These are phyloP conservation scores for Cylindrotheca closterium DNA, from an alignment of 108 stramenopile genomes.

Conservation along the genomic window DNA sequence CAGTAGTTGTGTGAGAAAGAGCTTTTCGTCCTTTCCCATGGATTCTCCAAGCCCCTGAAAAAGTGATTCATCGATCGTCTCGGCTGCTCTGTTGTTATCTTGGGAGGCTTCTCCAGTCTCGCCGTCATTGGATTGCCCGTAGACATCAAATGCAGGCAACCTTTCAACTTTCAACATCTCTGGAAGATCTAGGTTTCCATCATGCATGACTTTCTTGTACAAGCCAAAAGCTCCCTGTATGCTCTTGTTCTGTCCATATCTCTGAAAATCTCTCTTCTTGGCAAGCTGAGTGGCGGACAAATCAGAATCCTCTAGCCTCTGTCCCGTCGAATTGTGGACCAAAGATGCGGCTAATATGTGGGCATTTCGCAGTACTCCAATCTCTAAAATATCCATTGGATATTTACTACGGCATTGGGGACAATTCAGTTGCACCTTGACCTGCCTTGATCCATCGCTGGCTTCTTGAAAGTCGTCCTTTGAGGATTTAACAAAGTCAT, in stretches of 20 bases:
- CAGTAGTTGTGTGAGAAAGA: slow-evolving; percentile 66
- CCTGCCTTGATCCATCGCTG: slow-evolving; percentile 75
- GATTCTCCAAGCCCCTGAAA: slow-evolving; percentile 72
- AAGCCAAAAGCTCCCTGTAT: slow-evolving; percentile 21
- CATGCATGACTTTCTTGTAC: slow-evolving; percentile 23
- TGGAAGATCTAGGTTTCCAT: slow-evolving; percentile 1
- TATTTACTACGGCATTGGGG: slow-evolving; percentile 75
- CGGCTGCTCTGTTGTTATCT: slow-evolving; percentile 3
- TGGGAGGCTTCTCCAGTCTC: not conserved
- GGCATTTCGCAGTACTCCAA: slow-evolving; percentile 52
- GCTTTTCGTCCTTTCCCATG: slow-evolving; percentile 71
- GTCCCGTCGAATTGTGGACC: slow-evolving; percentile 6
- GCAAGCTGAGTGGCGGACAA: slow-evolving; percentile 52
- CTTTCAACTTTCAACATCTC: slow-evolving; percentile 1
- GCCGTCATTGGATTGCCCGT: slow-evolving; percentile 5
- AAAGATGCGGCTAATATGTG: slow-evolving; percentile 17
- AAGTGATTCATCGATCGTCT: slow-evolving; percentile 52
- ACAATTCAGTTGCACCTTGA: slow-evolving; percentile 73
- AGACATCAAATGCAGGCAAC: slow-evolving; percentile 1
- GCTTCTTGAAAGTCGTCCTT: slow-evolving; percentile 76
- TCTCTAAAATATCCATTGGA: slow-evolving; percentile 31
- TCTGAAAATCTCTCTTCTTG: slow-evolving; percentile 39
- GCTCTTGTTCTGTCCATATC: not conserved
- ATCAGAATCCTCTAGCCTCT: slow-evolving; percentile 44
- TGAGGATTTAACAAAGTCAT: slow-evolving; percentile 47